A percentile compares a stretch with the other conserved stretches of the same genome.
Conservation (phyloP, 768 basidiomycete genomes). For the Omphalotus guepiniiformis region DNA sequence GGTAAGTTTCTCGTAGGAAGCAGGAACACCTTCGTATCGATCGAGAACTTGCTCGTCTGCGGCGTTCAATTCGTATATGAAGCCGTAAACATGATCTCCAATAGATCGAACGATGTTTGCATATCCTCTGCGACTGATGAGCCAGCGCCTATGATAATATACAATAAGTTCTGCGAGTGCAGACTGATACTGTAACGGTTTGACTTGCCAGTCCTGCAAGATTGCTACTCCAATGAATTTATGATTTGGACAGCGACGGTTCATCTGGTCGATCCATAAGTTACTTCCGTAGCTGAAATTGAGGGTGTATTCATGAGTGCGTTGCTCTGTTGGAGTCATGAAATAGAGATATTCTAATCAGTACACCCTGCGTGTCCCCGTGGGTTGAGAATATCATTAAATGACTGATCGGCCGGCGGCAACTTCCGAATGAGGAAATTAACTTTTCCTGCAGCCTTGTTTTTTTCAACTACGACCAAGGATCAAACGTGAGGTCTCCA, state of each 20-base stretch:
- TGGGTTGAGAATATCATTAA: background rate
- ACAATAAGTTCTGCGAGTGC: background rate
- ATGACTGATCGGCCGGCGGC: too few relatives aligned
- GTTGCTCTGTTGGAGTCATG: background rate
- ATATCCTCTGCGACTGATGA: slow-evolving; percentile 40
- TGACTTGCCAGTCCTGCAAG: slow-evolving; percentile 32
- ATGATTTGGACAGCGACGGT: slow-evolving; percentile 40
- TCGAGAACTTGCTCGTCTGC: slow-evolving; percentile 41
- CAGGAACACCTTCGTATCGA: slow-evolving; percentile 35
- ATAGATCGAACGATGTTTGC: slow-evolving; percentile 40
- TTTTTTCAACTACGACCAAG: slow-evolving; percentile 56
- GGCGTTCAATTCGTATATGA: slow-evolving; percentile 37
- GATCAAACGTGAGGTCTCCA: slow-evolving; percentile 82
- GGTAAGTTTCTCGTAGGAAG: slow-evolving; percentile 32
- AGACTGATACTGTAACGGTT: background rate
- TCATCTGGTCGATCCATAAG: slow-evolving; percentile 47
- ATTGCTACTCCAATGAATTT: slow-evolving; percentile 35
- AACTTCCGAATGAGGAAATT: background rate
- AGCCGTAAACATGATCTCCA: slow-evolving; percentile 38
- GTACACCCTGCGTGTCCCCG: background rate
- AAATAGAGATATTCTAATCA: background rate
- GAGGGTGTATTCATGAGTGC: slow-evolving; percentile 15
- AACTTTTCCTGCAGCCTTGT: background rate
- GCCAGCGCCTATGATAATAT: slow-evolving; percentile 38
- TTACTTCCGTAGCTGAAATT: slow-evolving; percentile 53